Evolutionary conservation across 345 rosid genomes (phyloP).

Genomic region (Syzygium jambos): DNA sequence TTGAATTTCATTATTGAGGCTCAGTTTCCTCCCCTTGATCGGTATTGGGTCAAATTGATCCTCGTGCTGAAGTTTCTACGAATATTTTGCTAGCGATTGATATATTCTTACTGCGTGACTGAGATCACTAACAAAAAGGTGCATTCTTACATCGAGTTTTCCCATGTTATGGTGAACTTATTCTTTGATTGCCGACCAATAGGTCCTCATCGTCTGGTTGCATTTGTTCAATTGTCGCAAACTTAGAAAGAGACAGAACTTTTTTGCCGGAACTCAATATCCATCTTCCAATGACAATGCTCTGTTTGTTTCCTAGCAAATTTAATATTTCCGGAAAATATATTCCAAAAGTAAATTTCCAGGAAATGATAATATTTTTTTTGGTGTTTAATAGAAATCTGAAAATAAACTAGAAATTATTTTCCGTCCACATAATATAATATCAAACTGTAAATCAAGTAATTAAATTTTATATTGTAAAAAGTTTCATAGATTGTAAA

Average conservation of each 20-base stretch:
- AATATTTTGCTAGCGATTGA: not conserved
- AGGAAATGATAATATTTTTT: too few relatives aligned
- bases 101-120: not conserved
- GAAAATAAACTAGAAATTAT: too few relatives aligned
- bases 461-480: too few relatives aligned
- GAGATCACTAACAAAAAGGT: not conserved
- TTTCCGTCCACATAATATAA: too few relatives aligned
- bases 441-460: too few relatives aligned
- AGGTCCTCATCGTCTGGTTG: not conserved
- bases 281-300: not conserved
- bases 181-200: not conserved
- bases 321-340: too few relatives aligned
- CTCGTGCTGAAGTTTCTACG: not conserved
- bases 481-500: too few relatives aligned
- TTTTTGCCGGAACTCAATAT: not conserved
- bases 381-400: too few relatives aligned
- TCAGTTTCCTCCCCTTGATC: not conserved
- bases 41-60: not conserved
- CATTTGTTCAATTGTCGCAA: not conserved
- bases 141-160: not conserved
- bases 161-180: not conserved
- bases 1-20: not conserved
- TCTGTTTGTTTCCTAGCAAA: too few relatives aligned
- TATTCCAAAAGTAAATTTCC: too few relatives aligned
- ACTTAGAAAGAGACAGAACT: not conserved